Conservation (phyloP, 768 basidiomycete species). For the Auricularia sp. region DNA sequence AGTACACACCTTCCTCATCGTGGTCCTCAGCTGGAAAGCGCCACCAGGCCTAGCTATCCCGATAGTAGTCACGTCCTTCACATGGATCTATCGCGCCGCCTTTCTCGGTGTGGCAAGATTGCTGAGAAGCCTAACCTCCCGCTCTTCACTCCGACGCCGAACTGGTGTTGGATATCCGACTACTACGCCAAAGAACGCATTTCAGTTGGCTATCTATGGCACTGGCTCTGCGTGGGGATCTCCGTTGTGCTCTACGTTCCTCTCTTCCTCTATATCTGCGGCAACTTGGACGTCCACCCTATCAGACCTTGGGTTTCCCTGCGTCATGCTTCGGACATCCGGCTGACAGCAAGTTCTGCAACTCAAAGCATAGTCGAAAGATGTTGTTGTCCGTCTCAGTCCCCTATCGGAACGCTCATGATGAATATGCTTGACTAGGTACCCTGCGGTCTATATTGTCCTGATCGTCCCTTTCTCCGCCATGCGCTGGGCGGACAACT, state of each 20-base stretch:
- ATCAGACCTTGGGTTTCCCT: background rate
- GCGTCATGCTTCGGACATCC: background rate
- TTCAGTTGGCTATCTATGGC: slow-evolving; percentile 5
- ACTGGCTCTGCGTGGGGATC: slow-evolving; percentile 11
- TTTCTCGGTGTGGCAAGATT: background rate
- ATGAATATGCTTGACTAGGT: background rate
- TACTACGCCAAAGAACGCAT: slow-evolving; percentile 2
- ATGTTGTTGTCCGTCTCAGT: slow-evolving; percentile 9
- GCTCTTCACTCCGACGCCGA: slow-evolving; percentile 8
- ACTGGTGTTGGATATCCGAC: slow-evolving; percentile 10
- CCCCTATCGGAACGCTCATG: background rate
- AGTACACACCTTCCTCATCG: slow-evolving; percentile 9
- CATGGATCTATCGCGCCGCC: slow-evolving; percentile 4
- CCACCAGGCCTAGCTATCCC: background rate
- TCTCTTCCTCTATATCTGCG: slow-evolving; percentile 10
- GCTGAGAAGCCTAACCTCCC: background rate
- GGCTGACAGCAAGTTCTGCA: background rate
- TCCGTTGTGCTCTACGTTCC: slow-evolving; percentile 8
- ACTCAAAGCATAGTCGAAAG: slow-evolving; percentile 4
- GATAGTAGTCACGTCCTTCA: background rate
- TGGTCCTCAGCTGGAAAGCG: slow-evolving; percentile 7
- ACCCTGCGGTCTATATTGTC: background rate
- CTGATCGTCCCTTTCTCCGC: slow-evolving; percentile 3
- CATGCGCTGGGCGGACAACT: slow-evolving; percentile 2
- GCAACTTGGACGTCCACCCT: slow-evolving; percentile 9